Evolutionary conservation across 2,329 filamentous ascomycete genomes (phyloP).

Genomic region (Colletotrichum tanaceti): DNA sequence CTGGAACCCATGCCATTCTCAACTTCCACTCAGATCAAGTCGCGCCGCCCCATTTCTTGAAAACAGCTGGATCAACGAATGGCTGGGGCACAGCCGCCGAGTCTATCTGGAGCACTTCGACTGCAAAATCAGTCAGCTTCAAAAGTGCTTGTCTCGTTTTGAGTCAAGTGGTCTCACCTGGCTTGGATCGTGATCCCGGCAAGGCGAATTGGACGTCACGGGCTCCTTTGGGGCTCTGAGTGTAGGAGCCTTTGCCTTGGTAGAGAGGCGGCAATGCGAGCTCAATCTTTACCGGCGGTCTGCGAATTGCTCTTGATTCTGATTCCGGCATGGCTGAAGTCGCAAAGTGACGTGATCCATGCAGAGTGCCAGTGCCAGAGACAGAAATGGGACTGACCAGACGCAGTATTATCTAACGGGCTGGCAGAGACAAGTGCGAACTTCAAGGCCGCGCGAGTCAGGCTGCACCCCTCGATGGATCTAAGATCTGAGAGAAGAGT

Average conservation of each 20-base stretch:
- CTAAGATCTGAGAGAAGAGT: not conserved
- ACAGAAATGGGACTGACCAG: not conserved
- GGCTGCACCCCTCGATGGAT: not conserved
- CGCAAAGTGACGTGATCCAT: not conserved
- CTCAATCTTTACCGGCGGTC: constrained; percentile 14
- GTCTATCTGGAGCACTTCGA: constrained; percentile 41
- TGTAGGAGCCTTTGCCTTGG: constrained; percentile 40
- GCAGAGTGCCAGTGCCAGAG: not conserved
- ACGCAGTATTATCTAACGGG: not conserved
- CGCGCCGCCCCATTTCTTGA: constrained; percentile 34
- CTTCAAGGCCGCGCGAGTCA: not conserved
- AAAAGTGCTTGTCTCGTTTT: not conserved
- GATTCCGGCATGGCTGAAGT: constrained; percentile 19
- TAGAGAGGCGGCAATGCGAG: constrained; percentile 33
- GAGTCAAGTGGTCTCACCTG: constrained; percentile 20
- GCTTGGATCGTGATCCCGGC: constrained; percentile 35
- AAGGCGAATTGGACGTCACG: constrained; percentile 35
- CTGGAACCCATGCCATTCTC: too few relatives aligned
- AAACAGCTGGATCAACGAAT: constrained; percentile 41
- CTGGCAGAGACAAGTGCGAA: not conserved
- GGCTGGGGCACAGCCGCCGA: constrained; percentile 42
- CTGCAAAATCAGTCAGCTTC: constrained; percentile 22
- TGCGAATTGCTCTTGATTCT: not conserved
- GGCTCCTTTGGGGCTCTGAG: constrained; percentile 28
- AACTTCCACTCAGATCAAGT: constrained; percentile 6